Base-by-base conservation (phyloP, 2,329 filamentous ascomycete species). In the Dactylellina sp. region DNA sequence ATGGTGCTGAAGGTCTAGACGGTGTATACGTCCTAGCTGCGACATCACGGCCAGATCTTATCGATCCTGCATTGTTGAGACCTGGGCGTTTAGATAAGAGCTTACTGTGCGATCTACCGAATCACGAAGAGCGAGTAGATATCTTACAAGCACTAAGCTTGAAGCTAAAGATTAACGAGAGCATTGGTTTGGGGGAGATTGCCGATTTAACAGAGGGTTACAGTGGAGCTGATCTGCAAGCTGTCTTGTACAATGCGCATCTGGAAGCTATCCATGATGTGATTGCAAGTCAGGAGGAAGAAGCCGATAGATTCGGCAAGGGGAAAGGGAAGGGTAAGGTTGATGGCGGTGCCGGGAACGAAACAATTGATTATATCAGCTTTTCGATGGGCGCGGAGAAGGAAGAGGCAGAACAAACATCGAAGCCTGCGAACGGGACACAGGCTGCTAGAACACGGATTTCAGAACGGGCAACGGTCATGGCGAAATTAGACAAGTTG, bases 11-110 rank as follows among this genome's bases (percentile, higher is more conserved):
- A 81, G 96, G 95, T 0, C 83, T 99, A 2, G 93, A 90, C 0
- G 95, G 95, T 1, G 96, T 99, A 0, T 99, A 99, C 78, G 95
- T 99, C 4, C 86, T 99, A 1, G 96, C 96, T 20, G 96, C 95
- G 0, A 99, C 95, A 0, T 94, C 90, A 0, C 85, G 96, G 3
- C 96, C 96, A 0, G 96, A 99, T 81, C 83, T 99, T 12, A 98
- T 99, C 74, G 95, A 99, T 80, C 94, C 96, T 11, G 95, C 95
- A 0, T 84, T 99, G 24, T 85, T 99, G 22, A 88, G 95, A 49
- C 96, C 96, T 0, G 95, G 95, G 6, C 91, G 95, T 77, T 83
- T 99, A 14, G 95, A 99, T 80, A 99, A 99, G 83, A 93, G 89
- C 53, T 82, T 99, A 44, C 85, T 99, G 5, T 99, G 95, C 80